Base-by-base conservation (phyloP, 306 rosid species). In the Lotus japonicus region DNA sequence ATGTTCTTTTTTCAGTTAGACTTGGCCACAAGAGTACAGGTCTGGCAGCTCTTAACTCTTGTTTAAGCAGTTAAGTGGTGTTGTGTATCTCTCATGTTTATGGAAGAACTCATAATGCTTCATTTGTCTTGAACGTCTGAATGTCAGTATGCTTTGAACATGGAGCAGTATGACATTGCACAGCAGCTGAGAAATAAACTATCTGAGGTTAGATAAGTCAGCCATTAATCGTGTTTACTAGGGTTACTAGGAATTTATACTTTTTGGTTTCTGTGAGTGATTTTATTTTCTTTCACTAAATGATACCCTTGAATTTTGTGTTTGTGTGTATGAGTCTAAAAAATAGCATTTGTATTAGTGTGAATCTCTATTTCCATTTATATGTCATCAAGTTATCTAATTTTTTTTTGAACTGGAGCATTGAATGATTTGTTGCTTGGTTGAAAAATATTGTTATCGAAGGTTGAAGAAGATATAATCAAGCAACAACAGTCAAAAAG, bases 1-100 rank as follows among this genome's bases (percentile, higher is more conserved):
- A 68, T 90, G 75, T 90, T 92, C 86, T 90, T 90, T 72, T 92
- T 92, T 74, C 96, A 85, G 81, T 66, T 90, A 7, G 98, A 92
- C 80, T 81, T 90, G 64, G 96, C 94, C 44, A 92, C 98, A 48
- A 82, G 98, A 77, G 98, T 90, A 16, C 98, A 90, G 97, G 98
- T 92, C 33, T 58, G 69, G 9, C 9, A 44, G 52, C 36, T 35
- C 58, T 53, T 78, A 31, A 31, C 15, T 73, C 53, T 38, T 45
- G 38, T 52, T 13, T 61, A 49, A 6, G 53, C 15, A 16, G 48
- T 36, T 53, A 39, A 39, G 46, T 64, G 64, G 39, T 53, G 4
- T 58, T n/a, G 33, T 6, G 16, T 14, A 38, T 81, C 7, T 71
- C 23, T 61, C 41, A 44, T 28, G 26, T 66, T 75, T 67, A 21